These are phyloP conservation scores for Obelidium mucronatum DNA, from an alignment of 192 early-diverging fungal species.

Conservation along the genomic window DNA sequence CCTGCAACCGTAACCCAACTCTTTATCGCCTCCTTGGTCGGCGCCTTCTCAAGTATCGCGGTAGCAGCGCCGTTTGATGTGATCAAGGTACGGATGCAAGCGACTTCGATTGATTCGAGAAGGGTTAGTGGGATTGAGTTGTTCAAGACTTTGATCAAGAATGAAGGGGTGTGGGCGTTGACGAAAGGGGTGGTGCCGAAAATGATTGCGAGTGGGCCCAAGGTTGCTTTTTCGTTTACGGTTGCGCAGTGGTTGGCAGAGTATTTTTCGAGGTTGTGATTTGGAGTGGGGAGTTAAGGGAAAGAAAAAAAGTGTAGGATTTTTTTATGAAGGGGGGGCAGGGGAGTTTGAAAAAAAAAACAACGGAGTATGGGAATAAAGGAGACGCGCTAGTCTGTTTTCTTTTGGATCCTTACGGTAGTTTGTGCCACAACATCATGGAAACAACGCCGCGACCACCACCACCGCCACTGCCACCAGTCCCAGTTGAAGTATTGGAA, in stretches of 20 bases:
- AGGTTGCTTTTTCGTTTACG: slow-evolving; percentile 93
- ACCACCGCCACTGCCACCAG: too few relatives aligned
- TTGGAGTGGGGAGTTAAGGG: too few relatives aligned
- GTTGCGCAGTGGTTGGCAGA: slow-evolving; percentile 82
- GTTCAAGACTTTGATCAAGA: slow-evolving; percentile 76
- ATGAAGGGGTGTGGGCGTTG: slow-evolving; percentile 89
- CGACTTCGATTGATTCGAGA: slow-evolving; percentile 82
- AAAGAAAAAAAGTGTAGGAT: too few relatives aligned
- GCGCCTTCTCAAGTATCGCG: slow-evolving; percentile 85
- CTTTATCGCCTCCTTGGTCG: slow-evolving; percentile 87
- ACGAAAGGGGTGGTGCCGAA: slow-evolving; percentile 72
- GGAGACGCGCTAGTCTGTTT: too few relatives aligned
- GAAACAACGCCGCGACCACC: too few relatives aligned
- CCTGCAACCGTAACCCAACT: slow-evolving; percentile 86
- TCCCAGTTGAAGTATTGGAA: too few relatives aligned
- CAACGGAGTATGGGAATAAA: too few relatives aligned
- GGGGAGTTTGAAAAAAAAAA: too few relatives aligned
- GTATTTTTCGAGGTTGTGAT: slow-evolving; percentile 15
- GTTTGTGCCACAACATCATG: too few relatives aligned
- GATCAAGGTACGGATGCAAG: slow-evolving; percentile 96
- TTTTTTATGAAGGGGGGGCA: too few relatives aligned
- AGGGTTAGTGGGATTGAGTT: slow-evolving; percentile 73
- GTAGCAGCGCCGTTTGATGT: slow-evolving; percentile 95
- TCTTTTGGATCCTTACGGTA: too few relatives aligned
- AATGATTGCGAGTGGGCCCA: slow-evolving; percentile 70